Percentiles rank a stretch among this genome's conserved stretches.
Conservation (phyloP, 768 basidiomycete species). For the Podaxis sp. region DNA sequence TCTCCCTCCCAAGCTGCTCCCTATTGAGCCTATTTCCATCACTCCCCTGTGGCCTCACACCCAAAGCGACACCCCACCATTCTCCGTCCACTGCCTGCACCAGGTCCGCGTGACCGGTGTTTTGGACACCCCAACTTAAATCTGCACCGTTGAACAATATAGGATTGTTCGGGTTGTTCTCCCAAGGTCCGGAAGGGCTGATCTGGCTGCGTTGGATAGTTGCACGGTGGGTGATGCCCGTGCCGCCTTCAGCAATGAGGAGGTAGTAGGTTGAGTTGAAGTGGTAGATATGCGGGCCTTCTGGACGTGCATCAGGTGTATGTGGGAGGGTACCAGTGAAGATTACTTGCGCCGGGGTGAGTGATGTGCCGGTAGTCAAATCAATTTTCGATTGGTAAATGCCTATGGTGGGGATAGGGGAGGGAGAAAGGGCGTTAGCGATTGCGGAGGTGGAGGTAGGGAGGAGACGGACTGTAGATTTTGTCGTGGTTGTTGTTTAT, state of each 20-base stretch:
- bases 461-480: conserved; percentile 27
- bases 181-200: conserved; percentile 35
- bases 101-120: conserved; percentile 34
- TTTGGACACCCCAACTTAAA: conserved; percentile 28
- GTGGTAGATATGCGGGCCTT: conserved; percentile 36
- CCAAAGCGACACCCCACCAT: conserved; percentile 39
- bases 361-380: conserved; percentile 29
- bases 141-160: conserved; percentile 36
- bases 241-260: conserved; percentile 38
- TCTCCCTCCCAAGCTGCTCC: conserved; percentile 27
- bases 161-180: conserved; percentile 34
- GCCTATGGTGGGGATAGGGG: conserved; percentile 17
- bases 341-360: conserved; percentile 31
- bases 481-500: conserved; percentile 36
- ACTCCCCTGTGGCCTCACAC: conserved; percentile 30
- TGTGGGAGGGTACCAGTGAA: conserved; percentile 33
- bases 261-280: conserved; percentile 36
- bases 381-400: conserved; percentile 38
- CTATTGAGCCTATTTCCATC: conserved; percentile 3
- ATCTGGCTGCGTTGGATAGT: conserved; percentile 34
- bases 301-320: conserved; percentile 31
- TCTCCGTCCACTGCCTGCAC: conserved; percentile 28
- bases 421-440: background rate
- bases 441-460: background rate
- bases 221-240: conserved; percentile 27